Base-by-base conservation (phyloP, 805 yeast species). In the Soucietia sequanensis region DNA sequence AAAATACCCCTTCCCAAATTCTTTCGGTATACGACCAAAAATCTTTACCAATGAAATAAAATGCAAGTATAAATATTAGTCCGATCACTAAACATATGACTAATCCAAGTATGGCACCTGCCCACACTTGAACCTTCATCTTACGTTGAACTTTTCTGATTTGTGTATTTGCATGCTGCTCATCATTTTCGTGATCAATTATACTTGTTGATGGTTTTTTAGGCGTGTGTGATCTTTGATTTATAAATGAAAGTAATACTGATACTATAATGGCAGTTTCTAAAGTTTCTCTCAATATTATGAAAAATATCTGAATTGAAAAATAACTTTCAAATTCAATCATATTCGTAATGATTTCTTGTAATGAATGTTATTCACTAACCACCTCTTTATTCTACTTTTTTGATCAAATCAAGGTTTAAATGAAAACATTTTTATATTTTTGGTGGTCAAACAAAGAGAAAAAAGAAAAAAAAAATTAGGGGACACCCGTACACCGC, bases 11-110 rank as follows among this genome's bases (percentile, higher is more conserved):
- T 55, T 89, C 97, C 85, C 95, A 89, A 34, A 86, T 70, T 49
- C 93, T 78, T 56, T 89, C 97, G 26, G 96, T 83, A 40, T 79
- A 65, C 6, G 90, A 76, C 96, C 96, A 89, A 35, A 86, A 63
- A 60, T 89, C 95, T 17, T 81, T 78, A 11, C 96, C 96, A 20
- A 90, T 62, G 29, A 80, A 54, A 50, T 88, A 87, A 58, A 89
- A 89, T 4, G 80, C 67, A 8, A 71, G 60, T 21, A 89, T 78
- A 53, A 89, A 84, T 0, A 76, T 56, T 4, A 81, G 76, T 4
- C 97, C 97, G 22, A 89, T 73, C 4, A 83, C 38, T 38, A 84
- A 54, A 51, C 96, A 88, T 1, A 85, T 60, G 0, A 74, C 46
- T 13, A 89, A 62, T 0, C 97, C 97, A 4, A 76, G 47, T 1